These are phyloP conservation scores for Penicillium fuscoglaucum DNA, from an alignment of 2,329 filamentous ascomycete species.

Conservation along the genomic window DNA sequence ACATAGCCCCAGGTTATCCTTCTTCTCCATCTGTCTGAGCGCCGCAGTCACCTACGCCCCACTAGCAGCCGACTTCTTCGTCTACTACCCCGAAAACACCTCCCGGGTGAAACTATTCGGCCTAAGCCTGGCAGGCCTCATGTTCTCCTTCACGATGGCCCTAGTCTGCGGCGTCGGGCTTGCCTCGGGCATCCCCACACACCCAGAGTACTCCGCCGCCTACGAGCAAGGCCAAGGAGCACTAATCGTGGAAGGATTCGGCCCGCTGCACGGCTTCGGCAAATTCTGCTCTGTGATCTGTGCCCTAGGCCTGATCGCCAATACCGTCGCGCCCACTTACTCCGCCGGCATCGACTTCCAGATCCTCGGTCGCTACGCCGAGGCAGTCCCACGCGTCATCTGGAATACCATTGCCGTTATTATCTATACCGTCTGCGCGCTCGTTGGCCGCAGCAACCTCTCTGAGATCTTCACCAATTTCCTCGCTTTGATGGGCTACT, in stretches of 20 bases:
- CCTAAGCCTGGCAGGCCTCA: conserved; percentile 59
- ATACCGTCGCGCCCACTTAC: conserved; percentile 66
- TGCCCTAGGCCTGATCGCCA: conserved; percentile 64
- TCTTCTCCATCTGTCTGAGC: conserved; percentile 68
- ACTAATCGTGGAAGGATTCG: conserved; percentile 63
- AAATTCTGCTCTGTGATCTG: conserved; percentile 67
- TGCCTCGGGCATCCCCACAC: conserved; percentile 56
- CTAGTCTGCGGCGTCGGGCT: conserved; percentile 64
- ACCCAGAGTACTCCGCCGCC: conserved; percentile 57
- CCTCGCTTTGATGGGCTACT: conserved; percentile 69
- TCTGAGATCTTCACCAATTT: conserved; percentile 69
- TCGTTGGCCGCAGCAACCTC: conserved; percentile 62
- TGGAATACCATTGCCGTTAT: conserved; percentile 65
- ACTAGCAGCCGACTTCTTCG: conserved; percentile 66
- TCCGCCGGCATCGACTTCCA: conserved; percentile 68
- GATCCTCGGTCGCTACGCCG: conserved; percentile 60
- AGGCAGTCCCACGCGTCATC: conserved; percentile 60
- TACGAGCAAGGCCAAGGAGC: conserved; percentile 62
- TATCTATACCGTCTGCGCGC: conserved; percentile 64
- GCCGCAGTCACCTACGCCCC: conserved; percentile 65
- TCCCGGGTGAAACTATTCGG: conserved; percentile 56
- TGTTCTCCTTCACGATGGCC: conserved; percentile 60
- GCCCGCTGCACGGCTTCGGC: conserved; percentile 61
- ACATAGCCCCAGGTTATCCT: conserved; percentile 55
- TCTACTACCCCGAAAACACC: conserved; percentile 61